A percentile compares a stretch with the other conserved stretches of the same genome.
Conservation (phyloP, 2,329 filamentous ascomycete species). For the Fusarium sp. region DNA sequence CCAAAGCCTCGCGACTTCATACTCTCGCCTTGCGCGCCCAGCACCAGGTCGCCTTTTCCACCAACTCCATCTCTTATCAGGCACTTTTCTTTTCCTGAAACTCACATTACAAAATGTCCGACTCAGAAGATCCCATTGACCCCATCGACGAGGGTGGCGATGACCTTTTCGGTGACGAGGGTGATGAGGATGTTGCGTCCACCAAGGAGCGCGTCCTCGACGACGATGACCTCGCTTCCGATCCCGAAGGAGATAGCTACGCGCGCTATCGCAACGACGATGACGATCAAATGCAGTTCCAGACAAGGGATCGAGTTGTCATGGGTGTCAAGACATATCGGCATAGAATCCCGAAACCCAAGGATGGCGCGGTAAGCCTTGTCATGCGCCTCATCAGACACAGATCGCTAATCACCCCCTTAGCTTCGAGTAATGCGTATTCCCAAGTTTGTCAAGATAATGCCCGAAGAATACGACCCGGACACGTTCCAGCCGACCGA, state of each 20-base stretch:
- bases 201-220: conserved; percentile 72
- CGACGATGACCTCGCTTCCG: conserved; percentile 70
- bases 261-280: conserved; percentile 57
- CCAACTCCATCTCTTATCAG: neutral
- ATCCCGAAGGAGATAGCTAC: conserved; percentile 59
- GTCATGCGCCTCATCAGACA: neutral
- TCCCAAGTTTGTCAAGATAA: conserved; percentile 77
- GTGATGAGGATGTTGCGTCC: conserved; percentile 67
- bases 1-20: conserved; percentile 24
- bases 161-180: conserved; percentile 73
- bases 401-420: conserved; percentile 10
- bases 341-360: conserved; percentile 77
- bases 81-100: neutral
- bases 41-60: conserved; percentile 3
- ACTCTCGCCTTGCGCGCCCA: conserved; percentile 23
- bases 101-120: conserved; percentile 58
- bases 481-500: conserved; percentile 73
- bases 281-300: conserved; percentile 58
- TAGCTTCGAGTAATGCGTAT: conserved; percentile 78
- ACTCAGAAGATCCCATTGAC: conserved; percentile 66
- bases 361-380: conserved; percentile 73
- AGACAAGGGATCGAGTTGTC: conserved; percentile 67
- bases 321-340: conserved; percentile 75
- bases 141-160: conserved; percentile 67
- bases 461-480: conserved; percentile 74